Evolutionary conservation across 2,329 filamentous ascomycete genomes (phyloP).

Genomic region (Fusarium pseudonygamai): DNA sequence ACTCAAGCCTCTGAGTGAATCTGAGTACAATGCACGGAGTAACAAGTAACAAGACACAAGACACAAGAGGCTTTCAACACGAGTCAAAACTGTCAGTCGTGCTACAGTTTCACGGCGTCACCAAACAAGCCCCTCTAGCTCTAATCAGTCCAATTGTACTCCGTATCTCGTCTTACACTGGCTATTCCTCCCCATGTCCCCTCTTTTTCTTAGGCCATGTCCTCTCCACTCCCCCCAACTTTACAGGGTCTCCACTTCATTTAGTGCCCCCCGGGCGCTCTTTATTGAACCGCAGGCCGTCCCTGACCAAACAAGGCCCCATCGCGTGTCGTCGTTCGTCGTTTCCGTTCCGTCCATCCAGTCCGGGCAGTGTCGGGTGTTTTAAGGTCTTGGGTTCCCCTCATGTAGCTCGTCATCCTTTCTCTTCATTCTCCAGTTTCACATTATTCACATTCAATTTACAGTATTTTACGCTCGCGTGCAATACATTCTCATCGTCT

Average conservation of each 20-base stretch:
- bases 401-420: constrained; percentile 16
- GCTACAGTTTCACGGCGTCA: constrained; percentile 34
- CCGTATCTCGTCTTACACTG: constrained; percentile 12
- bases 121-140: constrained; percentile 13
- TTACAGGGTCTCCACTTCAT: constrained; percentile 26
- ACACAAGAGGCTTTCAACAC: constrained; percentile 23
- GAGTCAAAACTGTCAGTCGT: constrained; percentile 15
- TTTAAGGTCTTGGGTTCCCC: constrained; percentile 27
- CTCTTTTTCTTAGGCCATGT: constrained; percentile 27
- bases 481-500: constrained; percentile 1
- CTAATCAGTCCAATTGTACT: not conserved
- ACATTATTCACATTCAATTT: not conserved
- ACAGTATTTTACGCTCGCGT: constrained; percentile 3
- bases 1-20: not conserved
- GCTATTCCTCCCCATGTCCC: constrained; percentile 1
- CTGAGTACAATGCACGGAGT: not conserved
- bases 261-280: constrained; percentile 9
- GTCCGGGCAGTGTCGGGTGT: not conserved
- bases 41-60: constrained; percentile 7
- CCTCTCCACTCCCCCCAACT: constrained; percentile 30
- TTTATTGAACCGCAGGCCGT: constrained; percentile 29
- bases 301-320: constrained; percentile 16
- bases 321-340: constrained; percentile 25
- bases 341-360: constrained; percentile 17
- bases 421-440: constrained; percentile 9